Evolutionary conservation across 306 rosid species (phyloP).

Genomic region (Vachellia collinsii): DNA sequence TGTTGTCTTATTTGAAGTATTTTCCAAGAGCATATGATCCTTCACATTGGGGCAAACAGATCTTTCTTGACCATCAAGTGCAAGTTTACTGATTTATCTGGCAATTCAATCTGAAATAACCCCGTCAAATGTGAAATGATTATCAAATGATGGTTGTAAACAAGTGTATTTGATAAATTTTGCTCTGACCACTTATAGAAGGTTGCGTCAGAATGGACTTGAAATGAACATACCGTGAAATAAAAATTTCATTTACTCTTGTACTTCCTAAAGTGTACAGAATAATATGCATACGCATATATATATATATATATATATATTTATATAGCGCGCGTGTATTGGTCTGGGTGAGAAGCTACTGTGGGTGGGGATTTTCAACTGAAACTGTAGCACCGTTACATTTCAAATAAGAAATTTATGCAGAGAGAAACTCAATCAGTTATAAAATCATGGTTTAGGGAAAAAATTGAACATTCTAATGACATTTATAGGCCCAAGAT

Average conservation of each 20-base stretch:
- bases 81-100: slow-evolving; percentile 14
- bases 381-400: neutral
- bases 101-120: slow-evolving; percentile 4
- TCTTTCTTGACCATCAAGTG: neutral
- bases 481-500: neutral
- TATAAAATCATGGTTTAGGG: neutral
- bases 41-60: neutral
- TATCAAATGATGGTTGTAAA: neutral
- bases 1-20: slow-evolving; percentile 8
- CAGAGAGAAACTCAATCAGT: neutral
- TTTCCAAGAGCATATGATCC: slow-evolving; percentile 5
- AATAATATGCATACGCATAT: neutral
- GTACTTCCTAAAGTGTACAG: neutral
- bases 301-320: too few species aligned
- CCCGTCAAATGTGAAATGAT: neutral
- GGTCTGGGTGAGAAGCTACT: neutral
- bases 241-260: slow-evolving; percentile 22
- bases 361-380: neutral
- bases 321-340: too few species aligned
- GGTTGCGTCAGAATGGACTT: slow-evolving; percentile 27
- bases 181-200: neutral
- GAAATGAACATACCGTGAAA: neutral
- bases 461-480: neutral
- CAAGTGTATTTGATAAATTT: neutral
- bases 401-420: neutral